Evolutionary conservation across 1,139 yeast species (phyloP).

Genomic region (Saccharomyces hybrid): DNA sequence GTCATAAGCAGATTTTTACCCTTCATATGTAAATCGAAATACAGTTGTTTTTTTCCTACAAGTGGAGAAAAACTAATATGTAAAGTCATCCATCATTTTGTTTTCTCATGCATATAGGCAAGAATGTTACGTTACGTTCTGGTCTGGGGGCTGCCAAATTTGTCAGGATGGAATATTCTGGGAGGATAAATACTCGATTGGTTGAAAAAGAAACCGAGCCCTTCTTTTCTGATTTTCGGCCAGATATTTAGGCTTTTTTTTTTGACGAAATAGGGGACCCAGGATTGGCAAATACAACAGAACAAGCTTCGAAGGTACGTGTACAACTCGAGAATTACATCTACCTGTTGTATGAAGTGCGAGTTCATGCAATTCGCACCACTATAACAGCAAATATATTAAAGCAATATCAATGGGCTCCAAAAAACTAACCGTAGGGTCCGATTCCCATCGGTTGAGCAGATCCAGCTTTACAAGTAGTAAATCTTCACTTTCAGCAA

Average conservation of each 20-base stretch:
- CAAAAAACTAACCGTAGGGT: neutral
- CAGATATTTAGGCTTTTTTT: neutral
- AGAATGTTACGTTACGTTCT: neutral
- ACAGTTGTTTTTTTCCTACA: neutral
- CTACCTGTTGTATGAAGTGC: neutral
- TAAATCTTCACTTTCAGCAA: neutral
- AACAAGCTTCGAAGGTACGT: neutral
- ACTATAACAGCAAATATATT: neutral
- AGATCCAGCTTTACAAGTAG: neutral
- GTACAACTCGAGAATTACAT: neutral
- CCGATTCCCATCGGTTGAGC: neutral
- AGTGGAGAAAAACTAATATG: neutral
- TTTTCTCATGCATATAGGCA: neutral
- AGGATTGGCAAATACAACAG: neutral
- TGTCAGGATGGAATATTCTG: neutral
- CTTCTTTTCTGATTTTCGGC: neutral
- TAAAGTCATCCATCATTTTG: too few species aligned
- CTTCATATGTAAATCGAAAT: neutral
- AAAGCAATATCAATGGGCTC: neutral
- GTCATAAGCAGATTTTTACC: neutral
- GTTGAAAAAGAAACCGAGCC: neutral
- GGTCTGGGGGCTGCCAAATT: neutral
- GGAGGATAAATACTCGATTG: neutral
- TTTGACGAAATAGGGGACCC: neutral
- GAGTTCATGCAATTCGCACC: neutral